These are phyloP conservation scores for Colletotrichum sp. DNA, from an alignment of 2,329 filamentous ascomycete genomes.

Conservation along the genomic window DNA sequence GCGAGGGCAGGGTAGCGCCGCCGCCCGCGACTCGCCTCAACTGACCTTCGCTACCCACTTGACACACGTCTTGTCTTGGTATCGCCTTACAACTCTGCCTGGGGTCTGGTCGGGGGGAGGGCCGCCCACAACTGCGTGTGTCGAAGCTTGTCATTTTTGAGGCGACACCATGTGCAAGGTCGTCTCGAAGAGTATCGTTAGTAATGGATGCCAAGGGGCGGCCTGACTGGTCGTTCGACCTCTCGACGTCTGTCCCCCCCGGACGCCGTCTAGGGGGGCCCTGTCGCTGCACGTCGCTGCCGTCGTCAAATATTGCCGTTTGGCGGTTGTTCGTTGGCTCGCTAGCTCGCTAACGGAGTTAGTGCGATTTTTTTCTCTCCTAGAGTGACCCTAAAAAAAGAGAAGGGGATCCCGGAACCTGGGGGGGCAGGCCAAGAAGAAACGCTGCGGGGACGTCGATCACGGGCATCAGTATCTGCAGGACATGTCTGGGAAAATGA, in stretches of 20 bases:
- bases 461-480: constrained; percentile 5
- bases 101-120: not conserved
- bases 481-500: not conserved
- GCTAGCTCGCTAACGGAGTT: not conserved
- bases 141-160: not conserved
- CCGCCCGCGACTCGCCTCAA: not conserved
- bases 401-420: not conserved
- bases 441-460: constrained; percentile 11
- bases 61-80: constrained; percentile 19
- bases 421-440: not conserved
- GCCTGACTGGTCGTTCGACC: not conserved
- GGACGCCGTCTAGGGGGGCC: not conserved
- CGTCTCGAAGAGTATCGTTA: not conserved
- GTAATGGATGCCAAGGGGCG: not conserved
- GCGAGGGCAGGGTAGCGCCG: not conserved
- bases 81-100: not conserved
- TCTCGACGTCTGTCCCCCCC: not conserved
- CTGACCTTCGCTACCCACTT: constrained; percentile 9
- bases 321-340: not conserved
- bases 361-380: not conserved
- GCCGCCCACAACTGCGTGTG: not conserved
- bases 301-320: not conserved
- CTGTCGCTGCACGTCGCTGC: not conserved
- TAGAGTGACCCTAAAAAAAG: not conserved
- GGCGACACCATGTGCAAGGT: not conserved